These are phyloP conservation scores for Mortierella sp. DNA, from an alignment of 371 early-diverging fungal genomes.

Conservation along the genomic window DNA sequence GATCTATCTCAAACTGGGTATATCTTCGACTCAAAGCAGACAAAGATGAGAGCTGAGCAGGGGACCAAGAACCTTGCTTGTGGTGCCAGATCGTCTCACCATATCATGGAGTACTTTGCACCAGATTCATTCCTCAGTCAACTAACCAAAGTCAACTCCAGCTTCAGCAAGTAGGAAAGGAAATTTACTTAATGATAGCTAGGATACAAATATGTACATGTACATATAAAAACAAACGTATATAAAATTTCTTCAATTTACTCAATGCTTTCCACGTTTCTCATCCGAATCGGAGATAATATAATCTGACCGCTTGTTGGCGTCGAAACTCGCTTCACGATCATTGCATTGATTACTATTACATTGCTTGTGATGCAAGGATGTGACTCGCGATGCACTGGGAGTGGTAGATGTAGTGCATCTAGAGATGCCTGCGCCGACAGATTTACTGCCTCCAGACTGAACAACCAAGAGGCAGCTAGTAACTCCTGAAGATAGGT, in stretches of 20 bases:
- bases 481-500: constrained; percentile 21
- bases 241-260: not conserved
- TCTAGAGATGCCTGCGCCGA: not conserved
- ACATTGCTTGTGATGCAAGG: not conserved
- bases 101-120: too few relatives aligned
- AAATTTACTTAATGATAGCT: too few relatives aligned
- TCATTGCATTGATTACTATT: not conserved
- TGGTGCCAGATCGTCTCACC: too few relatives aligned
- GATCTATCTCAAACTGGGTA: too few relatives aligned
- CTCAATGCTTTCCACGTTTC: not conserved
- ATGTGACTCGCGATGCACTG: not conserved
- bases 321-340: not conserved
- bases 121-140: too few relatives aligned
- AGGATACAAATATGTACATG: not conserved
- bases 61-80: too few relatives aligned
- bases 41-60: too few relatives aligned
- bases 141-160: too few relatives aligned
- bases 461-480: constrained; percentile 43
- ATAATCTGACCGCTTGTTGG: not conserved
- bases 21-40: too few relatives aligned
- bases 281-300: not conserved
- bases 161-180: too few relatives aligned
- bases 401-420: not conserved
- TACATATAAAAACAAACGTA: not conserved
- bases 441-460: constrained; percentile 19